phyloP scores from a whole-genome alignment of 73 alveolate genomes.

The Paramecium primaurelia region DNA sequence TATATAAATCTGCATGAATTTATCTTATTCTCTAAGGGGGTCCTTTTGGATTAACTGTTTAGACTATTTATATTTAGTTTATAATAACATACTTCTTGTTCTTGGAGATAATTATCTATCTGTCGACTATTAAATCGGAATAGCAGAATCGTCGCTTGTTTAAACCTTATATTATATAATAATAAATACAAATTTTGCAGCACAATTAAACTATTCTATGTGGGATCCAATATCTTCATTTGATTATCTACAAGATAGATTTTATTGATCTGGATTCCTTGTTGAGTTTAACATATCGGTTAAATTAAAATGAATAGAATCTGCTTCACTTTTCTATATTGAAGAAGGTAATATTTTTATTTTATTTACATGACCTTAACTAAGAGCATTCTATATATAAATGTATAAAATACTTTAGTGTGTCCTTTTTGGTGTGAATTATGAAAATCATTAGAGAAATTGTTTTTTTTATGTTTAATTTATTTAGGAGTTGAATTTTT shows the following conservation, averaged over 20 bases:
- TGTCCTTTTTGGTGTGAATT: not conserved
- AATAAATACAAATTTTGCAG: not conserved
- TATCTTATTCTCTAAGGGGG: not conserved
- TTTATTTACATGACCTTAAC: constrained; percentile 27
- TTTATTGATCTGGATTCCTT: not conserved
- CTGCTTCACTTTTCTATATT: constrained; percentile 32
- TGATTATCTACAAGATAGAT: constrained; percentile 7
- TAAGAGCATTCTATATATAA: not conserved
- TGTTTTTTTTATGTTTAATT: constrained; percentile 28
- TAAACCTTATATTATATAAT: not conserved
- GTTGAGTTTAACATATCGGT: constrained; percentile 33
- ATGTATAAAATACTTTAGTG: not conserved
- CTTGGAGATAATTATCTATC: constrained; percentile 27
- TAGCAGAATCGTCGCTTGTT: not conserved
- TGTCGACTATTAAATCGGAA: not conserved
- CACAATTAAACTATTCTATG: constrained; percentile 8
- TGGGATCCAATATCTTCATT: constrained; percentile 12
- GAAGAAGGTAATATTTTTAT: constrained; percentile 20
- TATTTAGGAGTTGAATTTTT: constrained; percentile 12
- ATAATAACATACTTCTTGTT: not conserved
- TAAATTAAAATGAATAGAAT: constrained; percentile 36
- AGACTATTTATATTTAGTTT: not conserved
- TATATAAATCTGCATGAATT: constrained; percentile 12
- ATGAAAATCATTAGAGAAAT: not conserved
- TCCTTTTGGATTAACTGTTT: constrained; percentile 9